Evolutionary conservation across 371 early-diverging fungal genomes (phyloP).

Genomic region (Mucor velutinosus): DNA sequence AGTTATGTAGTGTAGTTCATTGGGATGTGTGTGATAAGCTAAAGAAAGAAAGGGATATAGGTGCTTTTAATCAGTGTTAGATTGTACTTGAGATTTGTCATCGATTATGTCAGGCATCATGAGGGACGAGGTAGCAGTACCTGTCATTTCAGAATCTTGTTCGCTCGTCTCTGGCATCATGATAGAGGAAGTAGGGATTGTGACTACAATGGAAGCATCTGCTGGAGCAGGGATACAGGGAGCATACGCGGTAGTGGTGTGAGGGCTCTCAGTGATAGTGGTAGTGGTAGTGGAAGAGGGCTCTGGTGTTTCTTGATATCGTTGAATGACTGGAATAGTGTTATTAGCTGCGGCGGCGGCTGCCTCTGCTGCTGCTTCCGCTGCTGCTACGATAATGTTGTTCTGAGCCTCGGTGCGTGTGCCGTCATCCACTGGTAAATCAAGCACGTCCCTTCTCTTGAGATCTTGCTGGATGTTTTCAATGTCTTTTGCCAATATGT

Average conservation of each 20-base stretch:
- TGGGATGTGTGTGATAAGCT: too few species aligned
- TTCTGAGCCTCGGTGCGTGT: neutral
- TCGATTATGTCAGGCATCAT: too few species aligned
- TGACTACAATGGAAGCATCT: neutral
- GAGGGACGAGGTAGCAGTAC: too few species aligned
- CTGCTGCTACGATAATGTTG: neutral
- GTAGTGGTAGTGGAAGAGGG: neutral
- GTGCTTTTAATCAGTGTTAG: neutral
- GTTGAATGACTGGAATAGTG: neutral
- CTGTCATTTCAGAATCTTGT: neutral
- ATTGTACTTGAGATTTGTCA: too few species aligned
- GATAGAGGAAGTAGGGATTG: neutral
- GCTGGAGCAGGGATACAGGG: neutral
- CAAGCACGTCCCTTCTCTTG: constrained; percentile 14
- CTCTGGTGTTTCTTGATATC: too few species aligned
- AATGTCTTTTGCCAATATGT: constrained; percentile 26
- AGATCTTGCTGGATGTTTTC: constrained; percentile 32
- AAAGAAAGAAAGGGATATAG: neutral
- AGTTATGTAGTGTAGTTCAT: too few species aligned
- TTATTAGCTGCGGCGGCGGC: neutral
- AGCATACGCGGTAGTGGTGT: neutral
- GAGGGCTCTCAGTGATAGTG: neutral
- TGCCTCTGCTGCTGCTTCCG: neutral
- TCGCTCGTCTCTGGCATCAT: neutral
- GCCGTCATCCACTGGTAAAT: neutral